Conservation (phyloP, 352 stramenopile species). For the Phytopythium kandeliae region DNA sequence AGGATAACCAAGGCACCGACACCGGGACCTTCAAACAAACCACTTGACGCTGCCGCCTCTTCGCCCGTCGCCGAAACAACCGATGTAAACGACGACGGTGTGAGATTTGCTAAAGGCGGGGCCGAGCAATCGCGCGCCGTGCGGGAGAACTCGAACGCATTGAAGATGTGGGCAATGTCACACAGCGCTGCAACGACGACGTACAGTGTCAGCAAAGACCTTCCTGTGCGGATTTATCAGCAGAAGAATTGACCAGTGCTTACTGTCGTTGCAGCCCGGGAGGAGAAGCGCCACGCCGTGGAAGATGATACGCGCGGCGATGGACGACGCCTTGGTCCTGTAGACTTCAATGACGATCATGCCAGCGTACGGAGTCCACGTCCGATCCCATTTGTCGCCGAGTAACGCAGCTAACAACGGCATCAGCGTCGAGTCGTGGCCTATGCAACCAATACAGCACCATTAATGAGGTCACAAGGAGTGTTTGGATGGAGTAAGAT, state of each 20-base stretch:
- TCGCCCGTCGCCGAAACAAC: no score
- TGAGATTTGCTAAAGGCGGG: constrained; percentile 3
- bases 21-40: not conserved
- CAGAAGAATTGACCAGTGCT: constrained; percentile 9
- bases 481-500: constrained; percentile 3
- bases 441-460: not conserved
- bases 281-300: constrained; percentile 64
- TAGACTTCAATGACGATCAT: constrained; percentile 77
- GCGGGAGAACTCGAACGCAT: constrained; percentile 52
- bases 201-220: constrained; percentile 3
- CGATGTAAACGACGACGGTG: not conserved
- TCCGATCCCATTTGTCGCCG: constrained; percentile 74
- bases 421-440: constrained; percentile 85
- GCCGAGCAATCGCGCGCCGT: constrained; percentile 40
- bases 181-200: constrained; percentile 34
- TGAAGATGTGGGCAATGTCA: constrained; percentile 46
- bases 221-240: no score
- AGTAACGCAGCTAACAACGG: constrained; percentile 66
- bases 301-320: constrained; percentile 66
- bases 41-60: not conserved
- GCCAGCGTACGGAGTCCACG: constrained; percentile 82
- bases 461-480: not conserved
- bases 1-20: not conserved
- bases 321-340: constrained; percentile 53
- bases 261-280: constrained; percentile 71